Evolutionary conservation across 768 basidiomycete species (phyloP).

Genomic region (Boletus sensibilis): DNA sequence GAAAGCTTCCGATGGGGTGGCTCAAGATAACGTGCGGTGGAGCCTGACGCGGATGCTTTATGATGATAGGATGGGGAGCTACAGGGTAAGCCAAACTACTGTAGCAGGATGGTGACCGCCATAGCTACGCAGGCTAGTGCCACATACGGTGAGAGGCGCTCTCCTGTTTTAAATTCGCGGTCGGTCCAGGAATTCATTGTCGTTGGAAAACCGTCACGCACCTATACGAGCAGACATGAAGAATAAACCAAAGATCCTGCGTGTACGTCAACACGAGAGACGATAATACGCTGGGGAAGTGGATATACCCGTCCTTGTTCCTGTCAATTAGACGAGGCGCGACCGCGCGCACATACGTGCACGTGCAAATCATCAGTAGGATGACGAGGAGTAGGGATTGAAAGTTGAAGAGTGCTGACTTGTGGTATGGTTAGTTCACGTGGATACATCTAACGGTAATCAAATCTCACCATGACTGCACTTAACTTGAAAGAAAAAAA

Average conservation of each 20-base stretch:
- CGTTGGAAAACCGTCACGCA: slow-evolving; percentile 36
- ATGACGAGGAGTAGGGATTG: slow-evolving; percentile 93
- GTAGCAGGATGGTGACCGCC: slow-evolving; percentile 71
- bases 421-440: slow-evolving; percentile 7
- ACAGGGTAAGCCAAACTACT: slow-evolving; percentile 27
- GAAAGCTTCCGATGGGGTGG: neutral
- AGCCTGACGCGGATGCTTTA: neutral
- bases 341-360: slow-evolving; percentile 90
- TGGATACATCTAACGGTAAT: neutral
- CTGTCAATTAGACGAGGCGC: slow-evolving; percentile 88
- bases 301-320: slow-evolving; percentile 86
- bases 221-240: slow-evolving; percentile 97
- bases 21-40: neutral
- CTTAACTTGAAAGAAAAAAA: neutral
- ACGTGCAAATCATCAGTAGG: slow-evolving; percentile 92
- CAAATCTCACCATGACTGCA: slow-evolving; percentile 19
- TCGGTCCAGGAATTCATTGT: neutral
- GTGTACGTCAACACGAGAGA: neutral
- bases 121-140: slow-evolving; percentile 89
- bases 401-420: slow-evolving; percentile 98
- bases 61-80: neutral
- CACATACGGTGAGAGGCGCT: slow-evolving; percentile 94
- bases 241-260: slow-evolving; percentile 85
- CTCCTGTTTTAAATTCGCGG: slow-evolving; percentile 52
- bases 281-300: neutral